phyloP scores from a whole-genome alignment of 2,329 filamentous ascomycete genomes.

The Fonsecaea multimorphosa region DNA sequence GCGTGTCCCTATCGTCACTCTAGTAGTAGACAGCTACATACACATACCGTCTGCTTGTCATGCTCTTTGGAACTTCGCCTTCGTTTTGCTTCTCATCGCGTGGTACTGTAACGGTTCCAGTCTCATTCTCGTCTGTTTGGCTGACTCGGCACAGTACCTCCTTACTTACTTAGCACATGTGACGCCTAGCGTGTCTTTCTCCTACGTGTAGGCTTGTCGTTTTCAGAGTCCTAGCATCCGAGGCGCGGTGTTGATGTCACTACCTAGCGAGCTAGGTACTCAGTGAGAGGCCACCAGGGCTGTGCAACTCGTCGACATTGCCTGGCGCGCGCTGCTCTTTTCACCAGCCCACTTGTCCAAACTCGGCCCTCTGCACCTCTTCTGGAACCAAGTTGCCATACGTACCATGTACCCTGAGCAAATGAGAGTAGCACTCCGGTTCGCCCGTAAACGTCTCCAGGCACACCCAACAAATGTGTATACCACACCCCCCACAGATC shows the following conservation, averaged over 20 bases:
- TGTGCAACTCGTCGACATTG: too few relatives aligned
- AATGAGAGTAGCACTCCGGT: conserved; percentile 12
- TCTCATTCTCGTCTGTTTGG: too few relatives aligned
- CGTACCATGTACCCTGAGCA: conserved; percentile 1
- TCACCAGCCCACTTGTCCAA: neutral
- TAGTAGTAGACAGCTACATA: too few relatives aligned
- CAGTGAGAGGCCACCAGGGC: neutral
- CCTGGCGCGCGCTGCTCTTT: too few relatives aligned
- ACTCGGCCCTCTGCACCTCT: neutral
- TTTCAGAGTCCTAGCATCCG: neutral
- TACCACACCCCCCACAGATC: conserved; percentile 65
- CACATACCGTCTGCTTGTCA: too few relatives aligned
- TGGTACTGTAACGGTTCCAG: too few relatives aligned
- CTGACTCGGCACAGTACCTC: too few relatives aligned
- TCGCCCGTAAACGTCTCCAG: conserved; percentile 5
- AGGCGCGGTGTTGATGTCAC: neutral
- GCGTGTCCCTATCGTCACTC: too few relatives aligned
- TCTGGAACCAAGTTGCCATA: neutral
- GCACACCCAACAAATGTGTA: conserved; percentile 20
- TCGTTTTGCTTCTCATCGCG: too few relatives aligned
- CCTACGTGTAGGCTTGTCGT: neutral
- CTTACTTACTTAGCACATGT: neutral
- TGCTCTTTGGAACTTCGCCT: too few relatives aligned
- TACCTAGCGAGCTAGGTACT: too few relatives aligned
- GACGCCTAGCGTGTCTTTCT: neutral